These are phyloP conservation scores for Leccinum subgranulosum DNA, from an alignment of 768 basidiomycete genomes.

Conservation along the genomic window DNA sequence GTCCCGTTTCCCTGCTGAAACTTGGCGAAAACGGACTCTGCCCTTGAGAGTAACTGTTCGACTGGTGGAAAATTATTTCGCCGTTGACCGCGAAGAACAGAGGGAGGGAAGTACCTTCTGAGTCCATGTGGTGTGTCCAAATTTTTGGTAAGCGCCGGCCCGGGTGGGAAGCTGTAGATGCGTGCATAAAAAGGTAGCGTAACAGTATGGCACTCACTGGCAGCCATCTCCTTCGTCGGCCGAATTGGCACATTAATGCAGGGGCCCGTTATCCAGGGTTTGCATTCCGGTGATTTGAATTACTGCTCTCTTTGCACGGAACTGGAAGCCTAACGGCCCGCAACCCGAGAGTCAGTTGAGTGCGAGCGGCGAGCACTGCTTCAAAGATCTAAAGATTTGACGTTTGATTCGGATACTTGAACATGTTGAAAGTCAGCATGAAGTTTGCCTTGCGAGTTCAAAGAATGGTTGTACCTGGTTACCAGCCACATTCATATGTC, in stretches of 20 bases:
- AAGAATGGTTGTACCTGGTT: no score
- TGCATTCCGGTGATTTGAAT: no score
- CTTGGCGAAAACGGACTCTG: background rate
- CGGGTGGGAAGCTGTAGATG: background rate
- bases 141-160: background rate
- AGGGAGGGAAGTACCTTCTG: background rate
- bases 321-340: no score
- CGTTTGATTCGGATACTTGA: no score
- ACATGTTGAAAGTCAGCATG: no score
- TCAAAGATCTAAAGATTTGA: no score
- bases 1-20: background rate
- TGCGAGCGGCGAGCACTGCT: no score
- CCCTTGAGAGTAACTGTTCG: background rate
- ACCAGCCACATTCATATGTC: no score
- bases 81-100: background rate
- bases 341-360: no score
- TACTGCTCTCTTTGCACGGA: background rate
- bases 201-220: background rate
- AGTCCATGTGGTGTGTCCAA: background rate
- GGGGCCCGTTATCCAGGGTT: background rate
- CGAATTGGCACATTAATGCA: background rate
- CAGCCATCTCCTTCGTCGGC: background rate
- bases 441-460: no score
- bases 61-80: background rate
- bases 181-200: background rate